Evolutionary conservation across 768 basidiomycete species (phyloP), one percentile per base, ranked within the genome.

Genomic region (Tylopilus plumbeoviolaceoides): DNA sequence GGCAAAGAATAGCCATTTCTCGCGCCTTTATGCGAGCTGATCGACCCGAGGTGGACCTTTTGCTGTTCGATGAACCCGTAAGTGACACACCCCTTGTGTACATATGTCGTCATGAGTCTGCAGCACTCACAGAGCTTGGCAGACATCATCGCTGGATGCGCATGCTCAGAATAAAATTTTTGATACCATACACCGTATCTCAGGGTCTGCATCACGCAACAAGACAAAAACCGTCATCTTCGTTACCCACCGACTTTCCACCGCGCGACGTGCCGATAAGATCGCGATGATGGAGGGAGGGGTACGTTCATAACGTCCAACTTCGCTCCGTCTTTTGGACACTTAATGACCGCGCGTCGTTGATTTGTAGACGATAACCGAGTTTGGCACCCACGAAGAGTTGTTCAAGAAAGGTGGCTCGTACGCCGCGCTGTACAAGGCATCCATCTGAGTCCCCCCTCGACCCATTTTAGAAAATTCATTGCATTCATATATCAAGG

Each of bases 31-130:
- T 93, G 87, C 77, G 91, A 54, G 86, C 88, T 44, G 79, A 75
- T 61, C 82, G 80, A 63, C 87, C 82, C 20, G 82, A 84, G 57
- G 80, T 89, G 23, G 89, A 93, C 69, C 71, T 94, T 14, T 73
- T 94, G 30, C 69, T 94, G 39, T 87, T 94, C 63, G 92, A 95
- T 67, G 89, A 92, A 72, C 89, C 90, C 48, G 87, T 85, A 71
- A 63, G 83, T 68, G 47, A 43, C 38, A 17, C 33, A 38, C 1
- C 39, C 5, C n/a, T 38, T 41, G 35, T 41, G 18, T 44, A 41
- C 50, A 47, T 33, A 47, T 52, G 48, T 21, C 23, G 23, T 23
- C 23, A 23, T 23, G 23, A 30, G 30, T 35, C 23, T 43, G 12
- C 25, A 17, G 35, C 30, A 45, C 58, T 53, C 27, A 59, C 27